Base-by-base conservation (phyloP, 805 yeast species). In the Lipomyces yamanashiensis region DNA sequence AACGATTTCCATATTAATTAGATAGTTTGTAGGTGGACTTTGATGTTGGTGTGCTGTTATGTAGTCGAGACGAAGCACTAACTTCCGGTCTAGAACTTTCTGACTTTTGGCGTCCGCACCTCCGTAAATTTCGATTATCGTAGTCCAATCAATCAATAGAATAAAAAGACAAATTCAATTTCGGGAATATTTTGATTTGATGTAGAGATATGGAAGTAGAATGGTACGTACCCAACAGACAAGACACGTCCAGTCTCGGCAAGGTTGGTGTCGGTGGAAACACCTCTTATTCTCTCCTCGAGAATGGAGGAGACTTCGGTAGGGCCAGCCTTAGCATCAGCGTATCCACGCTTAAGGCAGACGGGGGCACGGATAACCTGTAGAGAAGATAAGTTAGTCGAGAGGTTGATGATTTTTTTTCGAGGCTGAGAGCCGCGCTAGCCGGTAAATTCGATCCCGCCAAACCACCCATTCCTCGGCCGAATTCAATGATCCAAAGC, bases 171-270 rank as follows among this genome's bases (percentile, higher is more conserved):
- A 39, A 52, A 39, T 2, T 21, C 43, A 19, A 41, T n/a, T 57
- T n/a, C 28, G 41, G 17, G 2, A 33, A 23, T 17, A 21, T 13
- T 37, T 23, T 40, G 17, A 36, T 37, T 34, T 40, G 34, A 28
- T 12, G 15, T 40, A 37, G 47, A 40, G 7, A n/a, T 23, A 21
- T 9, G 12, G 21, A 13, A 23, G 52, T n/a, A 47, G 21, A 13
- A 9, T 17, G 65, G 72, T n/a, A 86, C 91, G 74, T 84, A 87
- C 91, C 91, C 99, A 78, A 95, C 97, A 73, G 98, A 89, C 79
- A 95, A 86, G 78, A 95, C 99, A 84, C 97, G 91, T 82, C 99
- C 99, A 79, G 99, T 96, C 85, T 95, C 99, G 82, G 95, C 91
- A 78, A 95, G 88, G 88, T 90, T 87, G 76, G 97, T 90, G 82